phyloP scores from a whole-genome alignment of 352 stramenopile genomes.

The Thraustochytrium striatum region DNA sequence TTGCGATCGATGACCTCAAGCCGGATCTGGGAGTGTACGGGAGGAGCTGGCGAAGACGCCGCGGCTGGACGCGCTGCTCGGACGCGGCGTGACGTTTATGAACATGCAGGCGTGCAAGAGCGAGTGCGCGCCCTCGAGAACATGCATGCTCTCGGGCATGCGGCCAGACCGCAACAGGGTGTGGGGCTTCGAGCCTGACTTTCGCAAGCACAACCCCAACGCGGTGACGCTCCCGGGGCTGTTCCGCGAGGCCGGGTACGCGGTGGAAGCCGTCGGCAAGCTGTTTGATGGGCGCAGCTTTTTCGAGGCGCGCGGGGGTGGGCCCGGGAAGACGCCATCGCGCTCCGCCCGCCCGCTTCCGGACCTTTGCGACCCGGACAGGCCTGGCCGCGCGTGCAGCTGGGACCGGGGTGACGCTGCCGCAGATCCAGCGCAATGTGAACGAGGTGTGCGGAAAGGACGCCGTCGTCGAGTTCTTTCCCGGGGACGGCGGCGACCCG shows the following conservation, averaged over 20 bases:
- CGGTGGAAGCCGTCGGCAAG: conserved; percentile 12
- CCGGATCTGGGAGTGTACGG: conserved; percentile 7
- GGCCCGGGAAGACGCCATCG: neutral
- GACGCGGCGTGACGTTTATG: neutral
- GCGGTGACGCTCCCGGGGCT: conserved; percentile 16
- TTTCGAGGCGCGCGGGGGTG: neutral
- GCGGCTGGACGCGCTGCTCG: conserved; percentile 19
- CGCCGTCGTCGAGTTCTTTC: conserved; percentile 14
- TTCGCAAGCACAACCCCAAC: conserved; percentile 24
- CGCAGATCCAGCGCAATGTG: neutral
- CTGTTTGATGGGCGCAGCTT: conserved; percentile 35
- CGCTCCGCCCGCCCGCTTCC: neutral
- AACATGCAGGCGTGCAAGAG: conserved; percentile 11
- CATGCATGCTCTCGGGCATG: conserved; percentile 9
- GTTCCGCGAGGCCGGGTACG: conserved; percentile 33
- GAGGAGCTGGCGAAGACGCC: conserved; percentile 4
- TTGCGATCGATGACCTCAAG: conserved; percentile 27
- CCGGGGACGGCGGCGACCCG: neutral
- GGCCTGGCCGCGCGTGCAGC: neutral
- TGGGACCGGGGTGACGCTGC: neutral
- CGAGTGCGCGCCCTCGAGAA: conserved; percentile 25
- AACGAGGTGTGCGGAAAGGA: conserved; percentile 12
- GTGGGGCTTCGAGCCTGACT: neutral
- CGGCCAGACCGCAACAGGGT: conserved; percentile 2
- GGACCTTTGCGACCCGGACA: neutral